Percentiles rank a stretch among this genome's conserved stretches.
phyloP scores from a whole-genome alignment of 345 rosid genomes.

The Sonneratia caseolaris region DNA sequence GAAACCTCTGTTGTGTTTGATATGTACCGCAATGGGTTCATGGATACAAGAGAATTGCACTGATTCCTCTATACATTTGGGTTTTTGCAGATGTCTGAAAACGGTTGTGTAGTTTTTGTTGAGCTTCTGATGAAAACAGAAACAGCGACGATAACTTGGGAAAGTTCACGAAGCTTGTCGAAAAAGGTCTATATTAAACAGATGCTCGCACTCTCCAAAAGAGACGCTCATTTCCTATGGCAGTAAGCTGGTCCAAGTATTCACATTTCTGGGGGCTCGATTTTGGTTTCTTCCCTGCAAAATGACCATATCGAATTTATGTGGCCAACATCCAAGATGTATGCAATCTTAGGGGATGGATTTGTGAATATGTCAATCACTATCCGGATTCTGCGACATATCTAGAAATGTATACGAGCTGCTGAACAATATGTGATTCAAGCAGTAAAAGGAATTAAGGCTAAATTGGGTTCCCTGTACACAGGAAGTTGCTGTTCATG shows the following conservation, averaged over 20 bases:
- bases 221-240: not conserved
- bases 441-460: not conserved
- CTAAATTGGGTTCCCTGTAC: slow-evolving; percentile 5
- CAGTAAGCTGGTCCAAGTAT: not conserved
- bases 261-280: not conserved
- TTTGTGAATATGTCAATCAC: not conserved
- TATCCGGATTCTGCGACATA: not conserved
- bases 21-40: slow-evolving; percentile 53
- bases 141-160: slow-evolving; percentile 41
- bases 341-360: not conserved
- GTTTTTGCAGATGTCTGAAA: slow-evolving; percentile 27
- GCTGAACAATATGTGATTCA: not conserved
- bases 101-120: slow-evolving; percentile 45
- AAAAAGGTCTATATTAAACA: slow-evolving; percentile 23
- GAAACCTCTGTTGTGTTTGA: slow-evolving; percentile 49
- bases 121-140: slow-evolving; percentile 33
- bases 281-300: too few species aligned
- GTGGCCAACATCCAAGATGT: not conserved
- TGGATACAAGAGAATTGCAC: slow-evolving; percentile 43
- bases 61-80: slow-evolving; percentile 29
- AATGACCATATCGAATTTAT: not conserved
- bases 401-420: not conserved
- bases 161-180: slow-evolving; percentile 39
- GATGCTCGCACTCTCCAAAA: not conserved
- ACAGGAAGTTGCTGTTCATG: slow-evolving; percentile 5